Base-by-base conservation (phyloP, 1,139 yeast genomes). In the Candida neerlandica region DNA sequence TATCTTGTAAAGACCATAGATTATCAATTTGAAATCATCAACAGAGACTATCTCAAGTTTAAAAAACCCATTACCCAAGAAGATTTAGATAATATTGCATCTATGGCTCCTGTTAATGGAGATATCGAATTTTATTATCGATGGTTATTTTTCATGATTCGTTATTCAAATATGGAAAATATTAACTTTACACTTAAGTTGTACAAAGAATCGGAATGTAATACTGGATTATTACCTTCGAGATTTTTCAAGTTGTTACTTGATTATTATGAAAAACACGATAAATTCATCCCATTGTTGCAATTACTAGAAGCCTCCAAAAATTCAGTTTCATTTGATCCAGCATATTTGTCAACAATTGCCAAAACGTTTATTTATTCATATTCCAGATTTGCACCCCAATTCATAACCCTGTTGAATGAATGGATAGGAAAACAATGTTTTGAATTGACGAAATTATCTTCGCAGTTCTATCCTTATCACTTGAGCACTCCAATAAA, bases 381-480 rank as follows among this genome's bases (percentile, higher is more conserved):
- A 0, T 74, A 71, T 52, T 78, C 79, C 2, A 63, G 70, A 46
- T 58, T 63, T 38, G 70, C 72, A 0, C 57, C 55, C 4, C 60
- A 58, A 3, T 72, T 73, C 43, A 56, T 61, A 27, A 48, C 53
- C 1, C 44, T 51, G 19, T 63, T 71, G 39, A 55, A 61, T 15
- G 19, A 39, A 0, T 72, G 76, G 73, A 48, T 71, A 15, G 51
- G 53, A n/a, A 43, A 43, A 12, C 37, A 43, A 14, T 19, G 30
- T 35, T 60, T 71, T 29, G 58, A 58, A 37, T 54, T 72, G 15
- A 54, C 50, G 4, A 58, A 62, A 46, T 41, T 69, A n/a, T 56
- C 60, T 11, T 72, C 78, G 0, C 66, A 65, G 40, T 55, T 67
- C 43, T 61, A 61, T 0, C 79, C 78, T 0, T 67, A 58, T 55